These are phyloP conservation scores for Chiua virens DNA, from an alignment of 768 basidiomycete species.

Conservation along the genomic window DNA sequence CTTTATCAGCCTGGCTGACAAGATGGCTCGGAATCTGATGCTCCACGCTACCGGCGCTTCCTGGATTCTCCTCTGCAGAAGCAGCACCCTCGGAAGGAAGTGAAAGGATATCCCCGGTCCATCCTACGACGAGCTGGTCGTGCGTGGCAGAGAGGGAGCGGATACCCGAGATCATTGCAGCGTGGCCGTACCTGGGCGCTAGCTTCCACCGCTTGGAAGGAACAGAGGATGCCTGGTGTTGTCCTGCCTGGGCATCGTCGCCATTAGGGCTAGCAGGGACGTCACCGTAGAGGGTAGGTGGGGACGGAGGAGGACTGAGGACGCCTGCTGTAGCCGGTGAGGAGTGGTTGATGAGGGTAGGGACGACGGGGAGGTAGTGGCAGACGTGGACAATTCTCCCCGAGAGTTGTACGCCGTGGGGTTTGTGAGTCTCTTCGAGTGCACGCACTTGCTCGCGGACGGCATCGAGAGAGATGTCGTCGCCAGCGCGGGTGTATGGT, in stretches of 20 bases:
- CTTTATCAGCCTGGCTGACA: slow-evolving; percentile 62
- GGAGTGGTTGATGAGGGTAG: slow-evolving; percentile 51
- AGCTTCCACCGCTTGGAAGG: slow-evolving; percentile 64
- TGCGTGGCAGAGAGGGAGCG: slow-evolving; percentile 79
- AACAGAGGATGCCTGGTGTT: slow-evolving; percentile 8
- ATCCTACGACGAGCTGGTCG: slow-evolving; percentile 90
- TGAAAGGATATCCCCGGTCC: slow-evolving; percentile 86
- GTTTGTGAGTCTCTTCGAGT: slow-evolving; percentile 71
- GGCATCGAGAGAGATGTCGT: slow-evolving; percentile 67
- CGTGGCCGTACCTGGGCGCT: slow-evolving; percentile 80
- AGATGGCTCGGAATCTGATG: slow-evolving; percentile 46
- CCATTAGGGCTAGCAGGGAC: slow-evolving; percentile 38
- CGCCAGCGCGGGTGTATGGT: slow-evolving; percentile 62
- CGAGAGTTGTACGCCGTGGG: slow-evolving; percentile 70
- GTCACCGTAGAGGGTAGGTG: slow-evolving; percentile 57
- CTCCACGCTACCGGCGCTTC: slow-evolving; percentile 16
- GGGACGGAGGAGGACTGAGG: slow-evolving; percentile 76
- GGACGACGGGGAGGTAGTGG: slow-evolving; percentile 82
- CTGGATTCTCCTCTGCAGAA: slow-evolving; percentile 27
- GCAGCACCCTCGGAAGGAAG: slow-evolving; percentile 31
- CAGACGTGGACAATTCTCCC: slow-evolving; percentile 91
- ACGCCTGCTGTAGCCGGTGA: slow-evolving; percentile 43
- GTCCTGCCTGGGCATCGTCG: slow-evolving; percentile 1
- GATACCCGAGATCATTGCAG: slow-evolving; percentile 94
- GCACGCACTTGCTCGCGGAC: slow-evolving; percentile 69